Percentiles rank a stretch among this genome's conserved stretches.
phyloP scores from a whole-genome alignment of 352 stramenopile species.

The Phytophthora colocasiae region DNA sequence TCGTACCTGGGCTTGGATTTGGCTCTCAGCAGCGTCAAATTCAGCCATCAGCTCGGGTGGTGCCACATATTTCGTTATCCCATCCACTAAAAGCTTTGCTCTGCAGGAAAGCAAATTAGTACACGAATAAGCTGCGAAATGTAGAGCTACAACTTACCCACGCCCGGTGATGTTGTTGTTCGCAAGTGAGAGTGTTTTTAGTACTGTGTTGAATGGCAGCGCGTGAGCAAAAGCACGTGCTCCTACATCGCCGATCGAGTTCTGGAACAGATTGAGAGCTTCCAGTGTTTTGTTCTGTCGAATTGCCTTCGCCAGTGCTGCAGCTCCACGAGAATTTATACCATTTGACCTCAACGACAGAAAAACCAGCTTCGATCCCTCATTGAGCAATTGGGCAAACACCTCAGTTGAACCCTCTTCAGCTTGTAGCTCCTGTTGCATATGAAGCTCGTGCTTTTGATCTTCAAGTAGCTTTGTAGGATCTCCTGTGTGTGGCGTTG shows the following conservation, averaged over 20 bases:
- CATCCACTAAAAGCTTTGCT: constrained; percentile 41
- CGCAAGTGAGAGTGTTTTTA: constrained; percentile 72
- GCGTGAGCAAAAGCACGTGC: constrained; percentile 62
- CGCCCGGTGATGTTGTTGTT: constrained; percentile 62
- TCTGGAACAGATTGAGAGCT: constrained; percentile 78
- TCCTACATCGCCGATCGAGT: constrained; percentile 61
- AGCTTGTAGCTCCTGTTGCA: constrained; percentile 22
- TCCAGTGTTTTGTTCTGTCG: constrained; percentile 58
- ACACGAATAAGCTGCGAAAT: background rate
- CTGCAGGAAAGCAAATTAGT: constrained; percentile 20
- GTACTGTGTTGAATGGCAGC: constrained; percentile 58
- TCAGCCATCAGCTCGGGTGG: constrained; percentile 57
- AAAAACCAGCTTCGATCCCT: constrained; percentile 49
- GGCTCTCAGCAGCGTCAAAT: constrained; percentile 67
- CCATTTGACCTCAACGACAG: constrained; percentile 75
- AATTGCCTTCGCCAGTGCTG: constrained; percentile 48
- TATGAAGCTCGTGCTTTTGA: constrained; percentile 21
- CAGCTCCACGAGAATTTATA: constrained; percentile 46
- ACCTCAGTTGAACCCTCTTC: constrained; percentile 21
- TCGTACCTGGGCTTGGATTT: constrained; percentile 70
- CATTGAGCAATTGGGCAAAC: constrained; percentile 51
- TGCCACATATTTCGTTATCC: constrained; percentile 63
- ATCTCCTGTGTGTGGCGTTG: background rate
- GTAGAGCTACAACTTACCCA: constrained; percentile 38
- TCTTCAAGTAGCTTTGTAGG: constrained; percentile 16